Conservation (phyloP, 352 stramenopile genomes). For the Blastocystis hominis region DNA sequence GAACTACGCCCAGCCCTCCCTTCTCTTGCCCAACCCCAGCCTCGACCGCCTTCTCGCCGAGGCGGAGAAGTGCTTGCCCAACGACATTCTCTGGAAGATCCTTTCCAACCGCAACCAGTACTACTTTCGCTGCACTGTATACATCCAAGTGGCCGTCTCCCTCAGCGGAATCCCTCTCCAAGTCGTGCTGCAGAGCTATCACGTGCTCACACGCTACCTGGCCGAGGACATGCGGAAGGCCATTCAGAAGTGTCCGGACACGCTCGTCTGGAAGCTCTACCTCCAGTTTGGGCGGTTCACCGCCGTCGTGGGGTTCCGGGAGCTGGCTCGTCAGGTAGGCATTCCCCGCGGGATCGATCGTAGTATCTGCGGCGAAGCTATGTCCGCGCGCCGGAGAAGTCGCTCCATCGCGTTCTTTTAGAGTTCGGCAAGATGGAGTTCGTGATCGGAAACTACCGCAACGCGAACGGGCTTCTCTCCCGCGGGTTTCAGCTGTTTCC, state of each 20-base stretch:
- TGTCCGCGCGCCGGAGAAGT: neutral
- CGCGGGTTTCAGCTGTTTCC: neutral
- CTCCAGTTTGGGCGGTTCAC: neutral
- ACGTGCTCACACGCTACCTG: neutral
- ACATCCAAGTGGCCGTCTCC: neutral
- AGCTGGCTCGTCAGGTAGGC: neutral
- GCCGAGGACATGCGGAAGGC: neutral
- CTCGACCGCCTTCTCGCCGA: neutral
- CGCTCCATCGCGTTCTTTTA: neutral
- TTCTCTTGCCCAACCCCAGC: neutral
- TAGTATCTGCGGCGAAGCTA: neutral
- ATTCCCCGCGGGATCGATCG: neutral
- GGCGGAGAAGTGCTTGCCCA: neutral
- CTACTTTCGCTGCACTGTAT: neutral
- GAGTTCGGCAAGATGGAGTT: constrained; percentile 14
- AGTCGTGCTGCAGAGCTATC: neutral
- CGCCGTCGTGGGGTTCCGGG: neutral
- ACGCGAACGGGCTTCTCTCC: neutral
- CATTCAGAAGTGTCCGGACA: neutral
- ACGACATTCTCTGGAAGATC: constrained; percentile 28
- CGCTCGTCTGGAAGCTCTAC: constrained; percentile 16
- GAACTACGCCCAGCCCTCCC: neutral
- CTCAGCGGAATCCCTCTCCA: neutral
- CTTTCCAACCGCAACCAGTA: neutral
- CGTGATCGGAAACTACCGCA: neutral